Percentiles rank a stretch among this genome's conserved stretches.
phyloP scores from a whole-genome alignment of 768 basidiomycete genomes.

The Astraeus odoratus region DNA sequence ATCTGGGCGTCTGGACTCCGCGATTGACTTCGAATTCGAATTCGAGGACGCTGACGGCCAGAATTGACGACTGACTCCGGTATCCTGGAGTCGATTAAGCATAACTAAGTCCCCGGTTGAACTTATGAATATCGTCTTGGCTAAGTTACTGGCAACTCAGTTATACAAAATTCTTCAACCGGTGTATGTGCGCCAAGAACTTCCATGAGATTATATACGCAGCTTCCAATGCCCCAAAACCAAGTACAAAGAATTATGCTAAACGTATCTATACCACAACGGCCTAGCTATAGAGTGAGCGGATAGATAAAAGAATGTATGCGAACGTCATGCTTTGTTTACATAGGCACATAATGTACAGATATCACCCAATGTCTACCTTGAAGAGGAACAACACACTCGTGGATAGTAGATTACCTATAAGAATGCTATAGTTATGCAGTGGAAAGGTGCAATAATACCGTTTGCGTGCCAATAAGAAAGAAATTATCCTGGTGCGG shows the following conservation, averaged over 20 bases:
- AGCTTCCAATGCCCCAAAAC: background rate
- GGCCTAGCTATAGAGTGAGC: background rate
- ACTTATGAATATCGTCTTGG: too few species aligned
- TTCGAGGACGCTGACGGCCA: background rate
- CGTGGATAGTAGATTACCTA: background rate
- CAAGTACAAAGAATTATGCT: background rate
- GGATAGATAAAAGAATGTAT: background rate
- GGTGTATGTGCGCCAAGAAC: too few species aligned
- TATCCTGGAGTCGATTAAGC: too few species aligned
- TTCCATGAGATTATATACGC: background rate
- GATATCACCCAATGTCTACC: background rate
- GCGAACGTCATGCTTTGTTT: background rate
- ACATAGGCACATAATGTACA: background rate
- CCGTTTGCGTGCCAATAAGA: background rate
- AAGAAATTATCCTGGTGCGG: slow-evolving; percentile 12
- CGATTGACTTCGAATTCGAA: background rate
- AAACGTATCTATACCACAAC: background rate
- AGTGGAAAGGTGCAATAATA: background rate
- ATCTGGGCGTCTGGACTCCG: too few species aligned
- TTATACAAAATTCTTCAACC: too few species aligned
- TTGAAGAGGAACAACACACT: background rate
- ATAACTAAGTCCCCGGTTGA: too few species aligned
- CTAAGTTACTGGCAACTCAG: too few species aligned
- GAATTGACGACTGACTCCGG: too few species aligned
- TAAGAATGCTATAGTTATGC: background rate